These are phyloP conservation scores for Creolimax fragrantissima DNA, from an alignment of 78 protist species.

Conservation along the genomic window DNA sequence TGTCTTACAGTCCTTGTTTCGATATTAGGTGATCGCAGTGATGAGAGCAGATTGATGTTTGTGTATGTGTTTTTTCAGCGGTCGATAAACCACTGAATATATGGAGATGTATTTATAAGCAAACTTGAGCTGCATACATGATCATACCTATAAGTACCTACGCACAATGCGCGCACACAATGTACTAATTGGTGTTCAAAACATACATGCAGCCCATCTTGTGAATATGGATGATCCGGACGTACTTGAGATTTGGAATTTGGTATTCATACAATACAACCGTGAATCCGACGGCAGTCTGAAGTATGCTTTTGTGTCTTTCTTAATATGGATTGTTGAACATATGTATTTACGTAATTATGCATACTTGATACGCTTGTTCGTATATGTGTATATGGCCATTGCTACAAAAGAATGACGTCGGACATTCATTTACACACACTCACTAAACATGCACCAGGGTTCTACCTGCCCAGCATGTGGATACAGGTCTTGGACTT, in stretches of 20 bases:
- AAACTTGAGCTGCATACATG: too few species aligned
- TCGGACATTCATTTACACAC: background rate
- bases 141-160: too few species aligned
- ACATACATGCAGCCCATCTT: slow-evolving; percentile 20
- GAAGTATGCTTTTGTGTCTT: background rate
- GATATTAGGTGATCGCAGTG: too few species aligned
- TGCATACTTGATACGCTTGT: background rate
- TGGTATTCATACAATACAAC: slow-evolving; percentile 93
- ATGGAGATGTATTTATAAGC: too few species aligned
- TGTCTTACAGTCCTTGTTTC: too few species aligned
- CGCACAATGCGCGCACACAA: too few species aligned
- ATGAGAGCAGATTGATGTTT: too few species aligned
- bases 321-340: background rate
- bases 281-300: slow-evolving; percentile 39
- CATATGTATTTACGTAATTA: background rate
- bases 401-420: background rate
- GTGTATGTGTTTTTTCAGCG: too few species aligned
- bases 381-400: background rate
- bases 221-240: slow-evolving; percentile 92
- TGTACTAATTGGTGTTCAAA: too few species aligned
- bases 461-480: slow-evolving; percentile 77
- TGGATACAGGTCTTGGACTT: slow-evolving; percentile 96
- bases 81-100: too few species aligned
- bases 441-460: background rate
- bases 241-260: slow-evolving; percentile 95